phyloP scores from a whole-genome alignment of 1,284 basidiomycete genomes.

The Sporisorium sorghi region DNA sequence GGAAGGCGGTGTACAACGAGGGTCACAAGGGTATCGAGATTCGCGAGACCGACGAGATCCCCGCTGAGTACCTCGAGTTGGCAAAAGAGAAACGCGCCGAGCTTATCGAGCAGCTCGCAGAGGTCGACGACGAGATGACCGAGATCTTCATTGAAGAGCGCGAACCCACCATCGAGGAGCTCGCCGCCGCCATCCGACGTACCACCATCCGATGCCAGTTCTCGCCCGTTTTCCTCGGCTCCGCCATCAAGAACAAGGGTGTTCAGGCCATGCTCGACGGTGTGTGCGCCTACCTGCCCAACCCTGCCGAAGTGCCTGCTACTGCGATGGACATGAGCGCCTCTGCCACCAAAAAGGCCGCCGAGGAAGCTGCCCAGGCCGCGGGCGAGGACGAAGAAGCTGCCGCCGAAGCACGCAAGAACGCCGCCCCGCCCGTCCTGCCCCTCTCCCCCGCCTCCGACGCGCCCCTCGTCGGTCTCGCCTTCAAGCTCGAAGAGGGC shows the following conservation, averaged over 20 bases:
- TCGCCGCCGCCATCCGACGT: constrained; percentile 86
- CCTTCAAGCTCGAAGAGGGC: constrained; percentile 99
- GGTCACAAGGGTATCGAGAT: constrained; percentile 90
- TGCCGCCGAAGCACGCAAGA: constrained; percentile 51
- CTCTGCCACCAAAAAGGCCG: constrained; percentile 70
- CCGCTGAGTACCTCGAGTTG: constrained; percentile 74
- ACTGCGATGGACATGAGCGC: constrained; percentile 84
- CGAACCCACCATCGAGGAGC: constrained; percentile 73
- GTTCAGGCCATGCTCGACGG: constrained; percentile 95
- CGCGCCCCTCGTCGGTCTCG: constrained; percentile 90
- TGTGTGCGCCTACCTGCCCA: constrained; percentile 93
- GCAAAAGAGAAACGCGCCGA: constrained; percentile 73
- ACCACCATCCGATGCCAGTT: constrained; percentile 89
- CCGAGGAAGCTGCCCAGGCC: constrained; percentile 52
- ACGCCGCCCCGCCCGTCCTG: constrained; percentile 57
- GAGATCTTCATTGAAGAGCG: constrained; percentile 86
- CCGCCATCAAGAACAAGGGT: constrained; percentile 96
- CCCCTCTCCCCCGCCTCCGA: constrained; percentile 69
- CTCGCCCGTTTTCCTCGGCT: constrained; percentile 95
- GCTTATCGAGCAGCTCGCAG: constrained; percentile 93
- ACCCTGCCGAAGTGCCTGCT: constrained; percentile 83
- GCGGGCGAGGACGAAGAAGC: constrained; percentile 55
- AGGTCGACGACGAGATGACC: constrained; percentile 93
- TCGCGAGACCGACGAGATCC: constrained; percentile 89
- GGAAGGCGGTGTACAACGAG: constrained; percentile 94